These are phyloP conservation scores for Bipolaris sorokiniana DNA, from an alignment of 2,329 filamentous ascomycete genomes.

Conservation along the genomic window DNA sequence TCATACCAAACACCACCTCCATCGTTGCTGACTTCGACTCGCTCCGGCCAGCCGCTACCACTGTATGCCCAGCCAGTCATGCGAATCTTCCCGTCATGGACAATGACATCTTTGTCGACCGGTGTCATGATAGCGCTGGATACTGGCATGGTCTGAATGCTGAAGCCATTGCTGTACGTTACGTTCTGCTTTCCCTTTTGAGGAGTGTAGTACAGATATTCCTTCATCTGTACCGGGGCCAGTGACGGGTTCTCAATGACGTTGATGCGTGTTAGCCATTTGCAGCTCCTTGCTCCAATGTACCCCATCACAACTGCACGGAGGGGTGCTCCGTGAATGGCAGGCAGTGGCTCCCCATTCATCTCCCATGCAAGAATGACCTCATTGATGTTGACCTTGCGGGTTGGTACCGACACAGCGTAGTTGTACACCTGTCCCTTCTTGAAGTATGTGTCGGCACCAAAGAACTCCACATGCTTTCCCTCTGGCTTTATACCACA, in stretches of 20 bases:
- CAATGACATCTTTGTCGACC: slow-evolving; percentile 63
- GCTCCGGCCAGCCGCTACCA: slow-evolving; percentile 58
- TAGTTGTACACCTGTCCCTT: slow-evolving; percentile 70
- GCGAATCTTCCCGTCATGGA: slow-evolving; percentile 65
- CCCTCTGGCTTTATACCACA: slow-evolving; percentile 64
- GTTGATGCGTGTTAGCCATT: slow-evolving; percentile 69
- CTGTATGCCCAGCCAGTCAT: slow-evolving; percentile 57
- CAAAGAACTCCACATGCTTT: slow-evolving; percentile 71
- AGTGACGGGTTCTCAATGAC: slow-evolving; percentile 62
- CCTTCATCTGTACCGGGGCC: slow-evolving; percentile 68
- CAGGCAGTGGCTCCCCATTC: slow-evolving; percentile 69
- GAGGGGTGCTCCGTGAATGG: slow-evolving; percentile 70
- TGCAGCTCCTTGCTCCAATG: slow-evolving; percentile 68
- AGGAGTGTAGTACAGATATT: slow-evolving; percentile 72
- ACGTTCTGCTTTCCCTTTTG: slow-evolving; percentile 73
- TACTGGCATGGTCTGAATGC: slow-evolving; percentile 76
- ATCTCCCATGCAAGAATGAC: slow-evolving; percentile 74
- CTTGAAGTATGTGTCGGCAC: slow-evolving; percentile 77
- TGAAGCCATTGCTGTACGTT: slow-evolving; percentile 64
- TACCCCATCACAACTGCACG: slow-evolving; percentile 69
- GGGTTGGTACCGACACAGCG: slow-evolving; percentile 68
- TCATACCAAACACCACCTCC: slow-evolving; percentile 70
- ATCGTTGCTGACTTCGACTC: slow-evolving; percentile 68
- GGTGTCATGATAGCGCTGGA: slow-evolving; percentile 71
- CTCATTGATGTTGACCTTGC: slow-evolving; percentile 70